A percentile compares a stretch with the other conserved stretches of the same genome.
phyloP scores from a whole-genome alignment of 129 eudicot genomes.

The Scalesia atractyloides region DNA sequence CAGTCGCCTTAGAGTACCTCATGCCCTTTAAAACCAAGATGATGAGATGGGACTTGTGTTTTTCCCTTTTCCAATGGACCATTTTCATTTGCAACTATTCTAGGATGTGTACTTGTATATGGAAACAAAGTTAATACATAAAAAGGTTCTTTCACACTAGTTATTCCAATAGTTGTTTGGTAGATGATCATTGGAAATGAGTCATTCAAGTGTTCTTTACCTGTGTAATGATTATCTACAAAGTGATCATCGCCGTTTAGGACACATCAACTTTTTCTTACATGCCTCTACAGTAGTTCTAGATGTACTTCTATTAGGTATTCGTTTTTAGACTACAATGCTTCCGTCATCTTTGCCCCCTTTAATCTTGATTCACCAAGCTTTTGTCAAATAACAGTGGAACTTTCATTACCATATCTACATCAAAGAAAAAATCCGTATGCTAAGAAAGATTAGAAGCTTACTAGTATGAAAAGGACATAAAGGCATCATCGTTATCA shows the following conservation, averaged over 20 bases:
- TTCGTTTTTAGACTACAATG: conserved; percentile 2
- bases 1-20: too few species aligned
- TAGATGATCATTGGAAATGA: conserved; percentile 5
- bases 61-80: not conserved
- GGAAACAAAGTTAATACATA: not conserved
- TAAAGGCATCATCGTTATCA: conserved; percentile 2
- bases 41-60: not conserved
- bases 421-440: not conserved
- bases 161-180: not conserved
- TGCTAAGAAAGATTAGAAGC: not conserved
- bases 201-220: conserved; percentile 1
- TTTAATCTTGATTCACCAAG: not conserved
- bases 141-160: not conserved
- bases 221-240: not conserved
- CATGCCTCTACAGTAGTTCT: conserved; percentile 1
- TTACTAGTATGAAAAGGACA: not conserved
- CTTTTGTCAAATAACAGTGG: not conserved
- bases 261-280: not conserved
- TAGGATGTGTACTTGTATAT: not conserved
- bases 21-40: too few species aligned
- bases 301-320: not conserved
- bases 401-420: not conserved
- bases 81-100: not conserved
- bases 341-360: conserved; percentile 1
- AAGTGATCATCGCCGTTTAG: not conserved